Base-by-base conservation (phyloP, 345 rosid species). In the Geranium brycei region DNA sequence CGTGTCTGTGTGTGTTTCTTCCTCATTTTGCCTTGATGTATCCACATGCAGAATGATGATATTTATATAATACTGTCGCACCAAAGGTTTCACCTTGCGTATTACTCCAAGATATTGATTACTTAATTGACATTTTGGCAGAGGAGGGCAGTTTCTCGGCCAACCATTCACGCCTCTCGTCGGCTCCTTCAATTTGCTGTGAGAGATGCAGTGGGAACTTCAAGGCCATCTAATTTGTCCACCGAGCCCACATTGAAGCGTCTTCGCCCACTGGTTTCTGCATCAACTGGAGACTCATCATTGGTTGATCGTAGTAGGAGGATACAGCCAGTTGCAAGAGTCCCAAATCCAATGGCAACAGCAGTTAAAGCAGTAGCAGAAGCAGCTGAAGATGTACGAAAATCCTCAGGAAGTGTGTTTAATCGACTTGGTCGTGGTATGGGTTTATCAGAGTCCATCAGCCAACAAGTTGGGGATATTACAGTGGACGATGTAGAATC, bases 161-260 rank as follows among this genome's bases (percentile, higher is more conserved):
- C 80, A 59, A 77, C 75, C 55, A 73, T 81, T 59, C 83, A 78
- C 78, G 97, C 89, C 66, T 85, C 99, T 56, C 76, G 96, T 57
- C 81, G 98, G 68, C 79, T 92, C 35, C 96, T 95, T 73, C 97
- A 95, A 65, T 91, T 82, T 81, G 99, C 99, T 32, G 87, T 95
- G 63, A 80, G 97, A 73, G 99, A 91, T 83, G 97, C 99, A 53
- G 85, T 95, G 31, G 89, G 82, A 80, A 84, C 76, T 68, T 66
- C 86, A 47, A 87, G 75, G 66, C 77, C 85, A 58, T 70, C 87
- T 60, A 72, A 63, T 68, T 70, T 70, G 12, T 67, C 68, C 1
- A 77, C 76, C 38, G 96, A 87, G 59, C 79, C 95, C 66, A 65
- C 89, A 56, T 63, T 66, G 60, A 91, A 91, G 77, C 97, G 95